Conservation (phyloP, 1,284 basidiomycete genomes). For the Ganoderma sinense region DNA sequence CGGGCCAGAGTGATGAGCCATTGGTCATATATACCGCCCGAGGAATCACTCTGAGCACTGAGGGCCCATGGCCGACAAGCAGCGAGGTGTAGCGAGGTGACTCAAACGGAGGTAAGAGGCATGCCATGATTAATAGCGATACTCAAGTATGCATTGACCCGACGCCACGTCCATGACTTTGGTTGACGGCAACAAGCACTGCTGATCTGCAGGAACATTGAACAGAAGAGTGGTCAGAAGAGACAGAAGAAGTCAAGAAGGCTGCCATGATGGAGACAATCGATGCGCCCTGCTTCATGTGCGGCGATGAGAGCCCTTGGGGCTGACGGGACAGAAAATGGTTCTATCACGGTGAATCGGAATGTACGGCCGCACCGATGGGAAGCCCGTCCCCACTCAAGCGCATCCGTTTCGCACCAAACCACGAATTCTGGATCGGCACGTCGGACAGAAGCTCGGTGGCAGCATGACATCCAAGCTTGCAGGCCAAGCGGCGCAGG, state of each 20-base stretch:
- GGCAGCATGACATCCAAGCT: not conserved
- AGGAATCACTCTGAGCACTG: not conserved
- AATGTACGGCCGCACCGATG: conserved; percentile 8
- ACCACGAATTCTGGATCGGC: conserved; percentile 10
- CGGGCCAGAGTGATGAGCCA: conserved; percentile 5
- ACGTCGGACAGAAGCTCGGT: not conserved
- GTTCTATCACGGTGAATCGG: conserved; percentile 12
- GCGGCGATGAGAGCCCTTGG: not conserved
- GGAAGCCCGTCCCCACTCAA: not conserved
- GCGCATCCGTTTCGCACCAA: not conserved
- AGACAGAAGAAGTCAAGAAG: conserved; percentile 14
- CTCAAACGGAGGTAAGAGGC: not conserved
- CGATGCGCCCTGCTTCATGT: not conserved
- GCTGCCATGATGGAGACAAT: conserved; percentile 17
- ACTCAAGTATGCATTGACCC: not conserved
- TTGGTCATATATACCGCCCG: conserved; percentile 11
- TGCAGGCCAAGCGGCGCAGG: conserved; percentile 15
- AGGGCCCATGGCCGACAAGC: conserved; percentile 1
- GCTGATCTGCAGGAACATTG: conserved; percentile 24
- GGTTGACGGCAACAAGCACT: conserved; percentile 14
- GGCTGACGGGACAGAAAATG: not conserved
- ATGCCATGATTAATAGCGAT: conserved; percentile 1
- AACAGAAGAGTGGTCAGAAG: not conserved
- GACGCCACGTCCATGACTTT: not conserved
- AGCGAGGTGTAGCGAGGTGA: not conserved